Evolutionary conservation across 2,329 filamentous ascomycete genomes (phyloP).

Genomic region (Myriosclerotinia scirpicola): DNA sequence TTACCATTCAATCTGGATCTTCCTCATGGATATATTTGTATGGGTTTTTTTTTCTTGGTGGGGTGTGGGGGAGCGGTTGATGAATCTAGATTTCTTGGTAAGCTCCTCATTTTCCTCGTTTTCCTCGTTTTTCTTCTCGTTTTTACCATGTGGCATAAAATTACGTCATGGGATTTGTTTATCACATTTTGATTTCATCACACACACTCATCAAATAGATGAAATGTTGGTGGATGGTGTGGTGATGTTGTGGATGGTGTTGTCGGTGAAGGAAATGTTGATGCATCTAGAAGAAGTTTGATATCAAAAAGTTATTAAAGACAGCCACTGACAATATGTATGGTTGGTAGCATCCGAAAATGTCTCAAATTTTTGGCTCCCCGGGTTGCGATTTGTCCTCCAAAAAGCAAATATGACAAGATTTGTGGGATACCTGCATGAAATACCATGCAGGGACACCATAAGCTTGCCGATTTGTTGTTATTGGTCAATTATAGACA

Average conservation of each 20-base stretch:
- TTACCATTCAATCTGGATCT: background rate
- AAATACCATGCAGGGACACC: conserved; percentile 21
- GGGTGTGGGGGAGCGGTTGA: background rate
- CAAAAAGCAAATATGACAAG: conserved; percentile 9
- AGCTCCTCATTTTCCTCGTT: background rate
- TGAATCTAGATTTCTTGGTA: background rate
- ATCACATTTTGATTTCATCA: too few species aligned
- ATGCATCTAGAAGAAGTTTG: background rate
- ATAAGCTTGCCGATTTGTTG: conserved; percentile 11
- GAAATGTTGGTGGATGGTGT: background rate
- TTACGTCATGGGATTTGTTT: too few species aligned
- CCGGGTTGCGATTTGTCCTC: background rate
- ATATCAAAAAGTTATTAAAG: conserved; percentile 15
- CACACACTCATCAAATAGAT: too few species aligned
- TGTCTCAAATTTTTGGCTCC: conserved; percentile 10
- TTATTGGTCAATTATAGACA: conserved; percentile 15
- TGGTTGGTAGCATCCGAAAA: conserved; percentile 20
- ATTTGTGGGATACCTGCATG: conserved; percentile 17
- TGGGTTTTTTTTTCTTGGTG: conserved; percentile 4
- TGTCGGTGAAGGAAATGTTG: conserved; percentile 3
- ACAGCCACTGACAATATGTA: conserved; percentile 21
- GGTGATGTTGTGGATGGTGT: too few species aligned
- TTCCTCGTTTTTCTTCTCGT: background rate
- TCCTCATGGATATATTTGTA: background rate
- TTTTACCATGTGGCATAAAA: background rate